These are phyloP conservation scores for Heritiera fomes DNA, from an alignment of 345 rosid genomes.

Conservation along the genomic window DNA sequence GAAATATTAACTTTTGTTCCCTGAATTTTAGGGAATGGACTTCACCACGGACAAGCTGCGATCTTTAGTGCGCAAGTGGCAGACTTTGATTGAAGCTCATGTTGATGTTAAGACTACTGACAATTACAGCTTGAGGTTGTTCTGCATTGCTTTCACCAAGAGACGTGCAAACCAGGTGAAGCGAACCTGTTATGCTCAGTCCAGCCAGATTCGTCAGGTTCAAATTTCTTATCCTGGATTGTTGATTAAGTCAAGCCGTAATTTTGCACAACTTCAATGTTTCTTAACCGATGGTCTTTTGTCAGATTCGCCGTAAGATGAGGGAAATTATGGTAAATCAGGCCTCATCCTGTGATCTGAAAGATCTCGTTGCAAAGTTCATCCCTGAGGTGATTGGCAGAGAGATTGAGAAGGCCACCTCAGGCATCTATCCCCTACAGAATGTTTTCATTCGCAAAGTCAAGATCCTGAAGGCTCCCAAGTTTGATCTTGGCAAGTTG, in stretches of 20 bases:
- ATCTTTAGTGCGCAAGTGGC: constrained; percentile 70
- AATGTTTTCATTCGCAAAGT: constrained; percentile 65
- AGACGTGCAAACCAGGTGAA: constrained; percentile 69
- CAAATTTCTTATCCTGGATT: no score
- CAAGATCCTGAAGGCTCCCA: constrained; percentile 67
- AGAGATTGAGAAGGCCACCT: constrained; percentile 69
- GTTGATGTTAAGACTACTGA: constrained; percentile 76
- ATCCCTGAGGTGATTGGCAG: constrained; percentile 64
- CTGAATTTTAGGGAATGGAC: constrained; percentile 56
- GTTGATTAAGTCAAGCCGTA: background rate
- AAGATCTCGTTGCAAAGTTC: constrained; percentile 57
- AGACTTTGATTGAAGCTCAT: constrained; percentile 62
- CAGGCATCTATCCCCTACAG: constrained; percentile 56
- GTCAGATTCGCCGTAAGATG: constrained; percentile 63
- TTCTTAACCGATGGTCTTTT: background rate
- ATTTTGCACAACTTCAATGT: background rate
- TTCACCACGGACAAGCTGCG: constrained; percentile 69
- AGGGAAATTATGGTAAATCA: constrained; percentile 60
- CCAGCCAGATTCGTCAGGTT: constrained; percentile 52
- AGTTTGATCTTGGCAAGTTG: constrained; percentile 70
- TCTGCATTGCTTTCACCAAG: constrained; percentile 67
- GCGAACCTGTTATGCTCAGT: constrained; percentile 69
- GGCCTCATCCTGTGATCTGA: constrained; percentile 60
- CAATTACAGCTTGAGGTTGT: constrained; percentile 63
- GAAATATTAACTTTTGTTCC: background rate